Evolutionary conservation across 306 rosid species (phyloP), one percentile per base, ranked within the genome.

Genomic region (Prunus kanzakura): DNA sequence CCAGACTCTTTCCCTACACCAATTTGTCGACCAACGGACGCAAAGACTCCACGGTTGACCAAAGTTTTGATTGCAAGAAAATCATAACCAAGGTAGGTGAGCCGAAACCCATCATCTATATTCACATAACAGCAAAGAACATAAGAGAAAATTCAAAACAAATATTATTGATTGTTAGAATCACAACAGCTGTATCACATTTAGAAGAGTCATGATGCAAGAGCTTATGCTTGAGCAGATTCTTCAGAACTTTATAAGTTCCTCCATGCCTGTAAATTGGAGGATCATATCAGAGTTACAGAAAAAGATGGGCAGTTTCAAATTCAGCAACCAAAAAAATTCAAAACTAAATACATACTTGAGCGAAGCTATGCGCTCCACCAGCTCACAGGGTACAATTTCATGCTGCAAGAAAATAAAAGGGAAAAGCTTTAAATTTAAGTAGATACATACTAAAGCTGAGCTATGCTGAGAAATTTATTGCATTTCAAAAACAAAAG

Each of bases 1-100:
- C 98, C 97, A 60, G 98, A 94, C 80, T 94, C 98, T 84, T 94
- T 94, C 69, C 97, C 98, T 46, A 94, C 98, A 1, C 98, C 98
- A 72, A 94, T 92, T 77, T 94, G 97, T 45, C 98, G 95, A 57
- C 98, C 98, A 86, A 94, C 97, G 4, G 88, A 69, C 45, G 77
- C 82, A 82, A 94, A 89, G 22, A 91, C 98, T 75, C 97, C 95
- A 58, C 92, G 91, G 77, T 92, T 92, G 41, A 94, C 96, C 93
- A 94, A 30, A 3, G 98, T 85, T 82, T 92, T 94, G 60, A 94
- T 94, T 64, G 98, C 96, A 68, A 94, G 98, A 89, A 89, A 94
- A 89, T 94, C 98, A 74, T 94, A 94, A 43, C 98, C 97, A 64
- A 94, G 97, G 75, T 94, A 94, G 22, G 98, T 92, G 27, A 94